A percentile compares a stretch with the other conserved stretches of the same genome.
Evolutionary conservation across 2,329 filamentous ascomycete species (phyloP).

Genomic region (Pseudogymnoascus sp.): DNA sequence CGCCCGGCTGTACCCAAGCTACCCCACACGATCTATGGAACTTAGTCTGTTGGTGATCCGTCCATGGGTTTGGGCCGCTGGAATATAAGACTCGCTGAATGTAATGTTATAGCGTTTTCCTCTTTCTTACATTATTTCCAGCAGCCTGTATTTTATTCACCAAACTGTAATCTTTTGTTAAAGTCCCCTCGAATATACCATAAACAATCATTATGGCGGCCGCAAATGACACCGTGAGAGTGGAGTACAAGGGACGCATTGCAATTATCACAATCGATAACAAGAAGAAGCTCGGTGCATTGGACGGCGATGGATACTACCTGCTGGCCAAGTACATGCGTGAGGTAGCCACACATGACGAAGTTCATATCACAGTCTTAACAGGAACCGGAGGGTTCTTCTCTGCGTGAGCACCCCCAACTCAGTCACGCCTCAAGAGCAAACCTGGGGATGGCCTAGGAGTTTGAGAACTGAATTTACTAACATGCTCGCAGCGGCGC

Average conservation of each 20-base stretch:
- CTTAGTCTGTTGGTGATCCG: background rate
- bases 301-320: conserved; percentile 67
- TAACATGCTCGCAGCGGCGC: conserved; percentile 53
- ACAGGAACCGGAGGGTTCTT: conserved; percentile 68
- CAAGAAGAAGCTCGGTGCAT: conserved; percentile 78
- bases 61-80: background rate
- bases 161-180: background rate
- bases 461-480: background rate
- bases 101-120: background rate
- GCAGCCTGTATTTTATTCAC: background rate
- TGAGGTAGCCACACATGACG: conserved; percentile 68
- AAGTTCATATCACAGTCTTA: conserved; percentile 77
- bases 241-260: conserved; percentile 59
- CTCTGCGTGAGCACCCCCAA: conserved; percentile 60
- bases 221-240: conserved; percentile 15
- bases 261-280: conserved; percentile 84
- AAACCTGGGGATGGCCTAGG: background rate
- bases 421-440: background rate
- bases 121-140: background rate
- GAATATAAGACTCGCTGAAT: background rate
- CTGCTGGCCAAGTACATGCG: conserved; percentile 63
- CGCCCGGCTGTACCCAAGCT: background rate
- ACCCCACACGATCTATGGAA: background rate
- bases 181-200: background rate
- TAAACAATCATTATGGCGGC: background rate